Base-by-base conservation (phyloP, 345 rosid species). In the Lumnitzera racemosa region DNA sequence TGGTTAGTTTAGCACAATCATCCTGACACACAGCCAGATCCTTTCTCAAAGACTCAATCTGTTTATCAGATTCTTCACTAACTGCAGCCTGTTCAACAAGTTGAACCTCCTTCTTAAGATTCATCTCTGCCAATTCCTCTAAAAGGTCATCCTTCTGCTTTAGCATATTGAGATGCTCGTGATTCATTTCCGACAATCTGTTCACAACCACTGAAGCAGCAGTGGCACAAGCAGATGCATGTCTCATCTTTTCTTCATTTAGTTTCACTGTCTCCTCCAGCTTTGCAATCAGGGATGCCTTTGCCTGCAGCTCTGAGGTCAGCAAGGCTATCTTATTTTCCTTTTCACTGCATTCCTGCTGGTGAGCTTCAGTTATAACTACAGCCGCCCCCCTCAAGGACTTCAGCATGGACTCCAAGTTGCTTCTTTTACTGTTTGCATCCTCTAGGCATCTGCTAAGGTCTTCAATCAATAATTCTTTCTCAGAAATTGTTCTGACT, bases 381-480 rank as follows among this genome's bases (percentile, higher is more conserved):
- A 90, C 48, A 57, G 95, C 82, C 59, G 97, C 99, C 48, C 88
- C 89, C 76, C 87, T 81, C 73, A 94, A 78, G 72, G 99, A 84
- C 73, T 76, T 78, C 71, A 94, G 78, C 95, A 84, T 88, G 74
- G 74, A 76, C 58, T 94, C 96, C 66, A 90, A 73, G 66, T 90
- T 86, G 70, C 65, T 67, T 73, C 70, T 75, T 71, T 83, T 88
- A 55, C 72, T 65, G 62, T 74, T 84, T 66, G 96, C 95, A 70
- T 90, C 92, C 80, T 90, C 95, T 61, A 94, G 78, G 70, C 88
- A 90, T 47, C 78, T 83, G 46, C 90, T 72, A 47, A 94, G 88
- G 69, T 90, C 92, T 76, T 88, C 86, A 64, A 94, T 88, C 73
- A 79, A 65, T 53, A 76, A 50, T 56, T 94, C 96, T 78, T 80